Base-by-base conservation (phyloP, 495 filamentous ascomycete species). In the Neurospora intermedia region DNA sequence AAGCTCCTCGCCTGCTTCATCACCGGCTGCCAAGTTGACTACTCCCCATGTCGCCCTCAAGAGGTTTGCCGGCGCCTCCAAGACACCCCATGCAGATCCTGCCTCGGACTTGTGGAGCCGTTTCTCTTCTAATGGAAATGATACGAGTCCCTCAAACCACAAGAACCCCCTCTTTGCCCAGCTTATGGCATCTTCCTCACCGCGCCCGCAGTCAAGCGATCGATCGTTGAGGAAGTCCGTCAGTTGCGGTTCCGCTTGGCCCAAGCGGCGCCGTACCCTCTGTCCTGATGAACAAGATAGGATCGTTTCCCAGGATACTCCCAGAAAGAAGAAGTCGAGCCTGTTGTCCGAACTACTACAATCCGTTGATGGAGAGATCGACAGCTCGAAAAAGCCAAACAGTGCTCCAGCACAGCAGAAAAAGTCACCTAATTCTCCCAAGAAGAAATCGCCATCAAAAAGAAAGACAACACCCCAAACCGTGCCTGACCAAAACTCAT, bases 21-120 rank as follows among this genome's bases (percentile, higher is more conserved):
- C 93, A 10, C 91, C 94, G 6, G 76, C 79, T 0, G 43, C 77
- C 46, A 76, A 81, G 41, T 69, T 77, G 6, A 70, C 71, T 31
- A 79, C 82, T 0, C 80, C 82, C 1, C 70, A 77, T 11, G 74
- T 82, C 43, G 82, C 84, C 81, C 39, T 89, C 48, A 85, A 88
- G 72, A 84, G 83, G 42, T 77, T 91, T 27, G 85, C 88, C 45
- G 80, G 84, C n/a, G 81, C 86, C 2, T 82, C 92, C 43, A 90
- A 87, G 70, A 94, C 94, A 0, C 93, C 93, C 35, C 90, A 92
- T 73, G 88, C 90, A 59, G 96, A 99, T 80, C 91, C 95, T 38
- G 91, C 91, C 0, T 82, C 89, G 42, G 94, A 97, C 70, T 82
- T 97, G n/a, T 97, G 93, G 94, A 93, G 90, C 75, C 89, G 91